Conservation (phyloP, 192 early-diverging fungal species). For the Backusella liffmaniae region DNA sequence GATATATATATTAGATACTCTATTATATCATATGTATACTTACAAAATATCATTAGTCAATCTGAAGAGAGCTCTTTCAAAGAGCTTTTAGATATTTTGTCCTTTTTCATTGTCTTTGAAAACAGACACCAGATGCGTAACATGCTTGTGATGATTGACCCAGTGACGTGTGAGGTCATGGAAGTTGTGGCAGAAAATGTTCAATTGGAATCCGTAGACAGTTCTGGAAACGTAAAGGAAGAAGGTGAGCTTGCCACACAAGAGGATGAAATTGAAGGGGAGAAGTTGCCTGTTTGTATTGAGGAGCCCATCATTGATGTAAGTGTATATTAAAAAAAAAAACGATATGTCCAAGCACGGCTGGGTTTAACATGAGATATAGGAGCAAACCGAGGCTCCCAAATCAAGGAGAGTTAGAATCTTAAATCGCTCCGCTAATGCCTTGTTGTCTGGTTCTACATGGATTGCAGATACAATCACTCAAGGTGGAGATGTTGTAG, state of each 20-base stretch:
- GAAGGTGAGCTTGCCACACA: conserved; percentile 4
- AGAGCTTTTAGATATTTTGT: conserved; percentile 15
- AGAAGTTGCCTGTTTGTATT: conserved; percentile 23
- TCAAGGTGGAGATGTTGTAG: conserved; percentile 14
- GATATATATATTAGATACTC: neutral
- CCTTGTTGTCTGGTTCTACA: conserved; percentile 22
- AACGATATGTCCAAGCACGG: too few species aligned
- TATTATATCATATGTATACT: neutral
- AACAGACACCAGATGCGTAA: conserved; percentile 28
- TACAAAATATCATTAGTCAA: neutral
- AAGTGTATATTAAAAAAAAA: neutral
- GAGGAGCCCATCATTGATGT: neutral
- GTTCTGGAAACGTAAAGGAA: neutral
- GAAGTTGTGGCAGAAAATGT: conserved; percentile 31
- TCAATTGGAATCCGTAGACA: conserved; percentile 15
- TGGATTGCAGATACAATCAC: conserved; percentile 22
- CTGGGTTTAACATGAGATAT: neutral
- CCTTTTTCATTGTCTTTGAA: conserved; percentile 27
- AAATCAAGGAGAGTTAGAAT: conserved; percentile 19
- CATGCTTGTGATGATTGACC: conserved; percentile 26
- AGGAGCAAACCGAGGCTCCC: neutral
- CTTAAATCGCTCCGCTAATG: conserved; percentile 17
- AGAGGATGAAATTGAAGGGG: conserved; percentile 11
- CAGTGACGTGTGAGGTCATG: conserved; percentile 21
- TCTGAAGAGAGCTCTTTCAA: neutral